Percentiles rank a stretch among this genome's conserved stretches.
phyloP scores from a whole-genome alignment of 495 filamentous ascomycete species.

The Trichoderma parareesei region DNA sequence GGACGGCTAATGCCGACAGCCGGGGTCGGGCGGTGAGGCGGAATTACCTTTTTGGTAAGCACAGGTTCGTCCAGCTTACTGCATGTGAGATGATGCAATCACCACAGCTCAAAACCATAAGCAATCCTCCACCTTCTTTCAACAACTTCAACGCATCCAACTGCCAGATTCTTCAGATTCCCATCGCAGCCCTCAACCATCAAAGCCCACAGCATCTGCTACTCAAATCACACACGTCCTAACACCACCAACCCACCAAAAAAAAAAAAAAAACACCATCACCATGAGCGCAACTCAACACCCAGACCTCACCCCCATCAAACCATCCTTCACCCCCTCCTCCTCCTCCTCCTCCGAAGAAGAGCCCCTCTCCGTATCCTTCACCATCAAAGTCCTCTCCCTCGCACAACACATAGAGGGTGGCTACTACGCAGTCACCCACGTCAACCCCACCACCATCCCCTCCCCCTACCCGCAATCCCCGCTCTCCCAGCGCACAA shows the following conservation, averaged over 20 bases:
- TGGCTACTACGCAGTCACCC: conserved; percentile 57
- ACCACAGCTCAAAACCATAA: too few relatives aligned
- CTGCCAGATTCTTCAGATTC: too few relatives aligned
- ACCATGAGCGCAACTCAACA: background rate
- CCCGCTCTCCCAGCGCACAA: conserved; percentile 16
- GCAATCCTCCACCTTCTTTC: too few relatives aligned
- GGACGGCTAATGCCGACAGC: too few relatives aligned
- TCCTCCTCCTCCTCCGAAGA: background rate
- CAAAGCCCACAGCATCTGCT: background rate
- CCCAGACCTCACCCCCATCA: background rate
- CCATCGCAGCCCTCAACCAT: too few relatives aligned
- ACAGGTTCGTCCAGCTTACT: too few relatives aligned
- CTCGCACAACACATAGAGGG: conserved; percentile 48
- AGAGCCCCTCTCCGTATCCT: background rate
- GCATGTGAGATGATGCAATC: too few relatives aligned
- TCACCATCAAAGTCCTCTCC: background rate
- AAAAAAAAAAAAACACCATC: background rate
- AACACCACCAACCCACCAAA: background rate
- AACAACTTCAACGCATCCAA: too few relatives aligned
- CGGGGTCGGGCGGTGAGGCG: too few relatives aligned
- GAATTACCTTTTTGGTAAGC: too few relatives aligned
- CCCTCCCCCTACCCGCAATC: conserved; percentile 40
- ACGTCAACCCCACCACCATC: conserved; percentile 42
- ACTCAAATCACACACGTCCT: too few relatives aligned
- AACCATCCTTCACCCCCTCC: background rate